Percentiles rank a stretch among this genome's conserved stretches.
Evolutionary conservation across 768 basidiomycete species (phyloP).

Genomic region (Tulasnella sp.): DNA sequence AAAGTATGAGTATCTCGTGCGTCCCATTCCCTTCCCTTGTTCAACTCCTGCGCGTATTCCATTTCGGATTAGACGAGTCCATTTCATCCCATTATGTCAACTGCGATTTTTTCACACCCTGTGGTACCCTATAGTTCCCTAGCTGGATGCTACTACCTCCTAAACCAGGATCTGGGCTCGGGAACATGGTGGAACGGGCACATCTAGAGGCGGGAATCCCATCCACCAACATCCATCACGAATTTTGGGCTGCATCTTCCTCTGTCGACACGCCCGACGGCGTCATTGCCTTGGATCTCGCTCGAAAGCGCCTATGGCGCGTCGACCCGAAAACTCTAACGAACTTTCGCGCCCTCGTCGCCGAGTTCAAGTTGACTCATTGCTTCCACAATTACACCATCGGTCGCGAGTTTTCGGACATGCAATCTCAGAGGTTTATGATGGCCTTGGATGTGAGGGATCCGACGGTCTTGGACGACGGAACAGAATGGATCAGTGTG

Average conservation of each 20-base stretch:
- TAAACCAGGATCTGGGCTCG: conserved; percentile 57
- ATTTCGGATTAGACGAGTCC: too few relatives aligned
- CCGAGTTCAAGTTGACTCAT: conserved; percentile 75
- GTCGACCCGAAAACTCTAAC: conserved; percentile 43
- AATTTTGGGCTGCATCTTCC: conserved; percentile 22
- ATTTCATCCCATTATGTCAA: too few relatives aligned
- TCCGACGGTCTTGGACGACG: conserved; percentile 63
- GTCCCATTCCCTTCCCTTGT: background rate
- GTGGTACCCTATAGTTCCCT: too few relatives aligned
- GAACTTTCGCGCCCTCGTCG: conserved; percentile 43
- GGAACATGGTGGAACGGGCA: conserved; percentile 11
- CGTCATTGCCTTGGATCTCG: conserved; percentile 35
- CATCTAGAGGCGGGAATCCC: background rate
- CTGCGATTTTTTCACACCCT: too few relatives aligned
- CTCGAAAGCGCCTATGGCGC: conserved; percentile 65
- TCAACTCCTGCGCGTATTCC: background rate
- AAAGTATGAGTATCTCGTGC: conserved; percentile 18
- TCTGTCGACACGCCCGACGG: conserved; percentile 36
- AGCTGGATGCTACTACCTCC: conserved; percentile 88
- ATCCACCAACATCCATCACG: background rate
- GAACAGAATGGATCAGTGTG: conserved; percentile 91
- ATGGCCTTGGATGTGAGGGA: conserved; percentile 67
- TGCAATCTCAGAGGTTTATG: conserved; percentile 78
- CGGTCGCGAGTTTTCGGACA: conserved; percentile 71
- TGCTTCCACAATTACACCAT: conserved; percentile 99